A percentile compares a stretch with the other conserved stretches of the same genome.
Evolutionary conservation across 116 monocot genomes (phyloP).

Genomic region (Zostera marina): DNA sequence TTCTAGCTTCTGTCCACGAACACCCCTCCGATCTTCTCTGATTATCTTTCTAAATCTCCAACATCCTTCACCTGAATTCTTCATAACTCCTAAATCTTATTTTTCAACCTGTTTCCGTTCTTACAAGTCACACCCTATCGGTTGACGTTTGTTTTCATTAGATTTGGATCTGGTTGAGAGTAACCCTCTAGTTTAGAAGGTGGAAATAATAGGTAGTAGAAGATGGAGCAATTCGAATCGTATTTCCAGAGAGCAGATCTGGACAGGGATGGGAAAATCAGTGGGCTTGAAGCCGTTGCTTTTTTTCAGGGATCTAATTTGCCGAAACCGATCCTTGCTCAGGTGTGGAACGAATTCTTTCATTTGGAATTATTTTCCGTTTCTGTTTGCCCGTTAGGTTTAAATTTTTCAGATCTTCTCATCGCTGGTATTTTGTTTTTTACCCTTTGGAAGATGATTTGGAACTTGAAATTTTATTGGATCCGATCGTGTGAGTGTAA

Average conservation of each 20-base stretch:
- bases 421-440: not conserved
- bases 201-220: not conserved
- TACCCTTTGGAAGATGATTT: no score
- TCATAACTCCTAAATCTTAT: no score
- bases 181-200: not conserved
- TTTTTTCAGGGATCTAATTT: constrained; percentile 52
- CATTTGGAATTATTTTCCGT: not conserved
- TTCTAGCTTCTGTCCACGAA: no score
- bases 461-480: no score
- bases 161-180: not conserved
- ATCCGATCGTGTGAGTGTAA: no score
- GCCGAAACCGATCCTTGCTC: constrained; percentile 49
- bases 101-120: not conserved
- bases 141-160: not conserved
- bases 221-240: constrained; percentile 27
- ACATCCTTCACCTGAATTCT: no score
- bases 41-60: no score
- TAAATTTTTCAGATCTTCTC: not conserved
- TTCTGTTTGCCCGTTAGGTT: not conserved
- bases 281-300: constrained; percentile 44
- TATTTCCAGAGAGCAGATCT: constrained; percentile 65
- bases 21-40: no score
- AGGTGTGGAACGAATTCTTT: constrained; percentile 17
- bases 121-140: not conserved
- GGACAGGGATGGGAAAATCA: constrained; percentile 60